Percentiles rank a stretch among this genome's conserved stretches.
Conservation (phyloP, 306 rosid species). For the Lithocarpus polystachyus region DNA sequence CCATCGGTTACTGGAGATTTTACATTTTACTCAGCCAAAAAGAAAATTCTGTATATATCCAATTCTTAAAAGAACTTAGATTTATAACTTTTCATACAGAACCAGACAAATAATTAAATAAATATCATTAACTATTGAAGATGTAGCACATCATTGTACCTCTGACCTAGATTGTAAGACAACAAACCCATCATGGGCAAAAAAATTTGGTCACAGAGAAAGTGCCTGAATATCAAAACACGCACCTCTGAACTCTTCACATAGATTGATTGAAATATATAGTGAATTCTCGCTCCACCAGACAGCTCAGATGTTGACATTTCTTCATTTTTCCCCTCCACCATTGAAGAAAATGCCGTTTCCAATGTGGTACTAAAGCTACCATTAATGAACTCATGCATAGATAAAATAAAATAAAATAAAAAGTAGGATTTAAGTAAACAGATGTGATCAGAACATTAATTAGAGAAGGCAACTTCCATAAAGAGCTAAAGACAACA, state of each 20-base stretch:
- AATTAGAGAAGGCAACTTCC: conserved; percentile 10
- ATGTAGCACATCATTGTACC: background rate
- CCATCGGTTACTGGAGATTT: background rate
- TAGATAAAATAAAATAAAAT: background rate
- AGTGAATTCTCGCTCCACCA: conserved; percentile 95
- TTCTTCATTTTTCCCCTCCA: conserved; percentile 97
- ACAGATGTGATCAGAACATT: background rate
- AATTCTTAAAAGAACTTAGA: background rate
- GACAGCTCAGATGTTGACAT: conserved; percentile 92
- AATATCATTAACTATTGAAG: background rate
- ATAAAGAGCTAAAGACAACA: conserved; percentile 11
- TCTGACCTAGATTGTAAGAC: background rate
- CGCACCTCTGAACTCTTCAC: conserved; percentile 94
- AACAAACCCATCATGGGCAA: too few relatives aligned
- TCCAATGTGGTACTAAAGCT: conserved; percentile 16
- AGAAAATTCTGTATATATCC: background rate
- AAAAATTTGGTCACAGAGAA: background rate
- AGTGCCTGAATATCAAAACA: conserved; percentile 11
- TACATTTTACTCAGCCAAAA: background rate
- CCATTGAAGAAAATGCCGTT: conserved; percentile 92
- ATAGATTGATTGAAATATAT: conserved; percentile 87
- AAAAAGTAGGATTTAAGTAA: background rate
- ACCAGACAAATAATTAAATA: background rate
- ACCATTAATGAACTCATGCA: conserved; percentile 3
- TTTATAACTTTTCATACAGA: background rate